Conservation (phyloP, 805 yeast genomes). For the Cyberlindnera misumaiensis region DNA sequence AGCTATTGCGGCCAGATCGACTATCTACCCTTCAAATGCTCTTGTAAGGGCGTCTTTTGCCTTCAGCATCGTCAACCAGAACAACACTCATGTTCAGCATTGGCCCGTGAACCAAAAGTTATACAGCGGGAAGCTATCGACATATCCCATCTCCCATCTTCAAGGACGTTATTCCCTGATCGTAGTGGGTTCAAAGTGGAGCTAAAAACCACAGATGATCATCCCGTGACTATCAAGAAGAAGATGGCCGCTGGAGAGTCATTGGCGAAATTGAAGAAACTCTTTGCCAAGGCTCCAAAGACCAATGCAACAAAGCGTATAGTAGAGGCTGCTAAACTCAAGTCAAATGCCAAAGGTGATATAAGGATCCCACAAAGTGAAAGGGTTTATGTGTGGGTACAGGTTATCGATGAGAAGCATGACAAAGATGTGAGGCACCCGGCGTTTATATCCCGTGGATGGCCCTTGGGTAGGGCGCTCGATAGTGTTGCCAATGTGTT, state of each 20-base stretch:
- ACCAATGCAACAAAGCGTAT: slow-evolving; percentile 16
- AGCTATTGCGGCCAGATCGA: slow-evolving; percentile 25
- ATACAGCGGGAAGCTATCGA: slow-evolving; percentile 5
- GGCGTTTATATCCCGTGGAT: slow-evolving; percentile 16
- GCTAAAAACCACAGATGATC: slow-evolving; percentile 10
- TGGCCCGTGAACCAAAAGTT: not conserved
- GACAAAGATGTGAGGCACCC: slow-evolving; percentile 14
- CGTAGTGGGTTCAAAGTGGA: slow-evolving; percentile 14
- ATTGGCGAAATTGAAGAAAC: slow-evolving; percentile 14
- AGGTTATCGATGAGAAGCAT: slow-evolving; percentile 20
- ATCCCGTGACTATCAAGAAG: slow-evolving; percentile 11
- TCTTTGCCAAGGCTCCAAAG: slow-evolving; percentile 12
- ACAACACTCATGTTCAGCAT: slow-evolving; percentile 14
- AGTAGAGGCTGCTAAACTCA: slow-evolving; percentile 16
- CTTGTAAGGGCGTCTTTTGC: slow-evolving; percentile 20
- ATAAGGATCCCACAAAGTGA: slow-evolving; percentile 13
- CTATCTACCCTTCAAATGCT: slow-evolving; percentile 23
- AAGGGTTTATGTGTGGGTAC: slow-evolving; percentile 19
- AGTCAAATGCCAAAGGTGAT: slow-evolving; percentile 21
- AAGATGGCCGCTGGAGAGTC: slow-evolving; percentile 1
- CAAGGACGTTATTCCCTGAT: slow-evolving; percentile 22
- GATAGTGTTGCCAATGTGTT: slow-evolving; percentile 18
- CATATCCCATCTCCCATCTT: slow-evolving; percentile 20
- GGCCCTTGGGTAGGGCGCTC: slow-evolving; percentile 24
- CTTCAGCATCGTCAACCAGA: slow-evolving; percentile 20